phyloP scores from a whole-genome alignment of 2,329 filamentous ascomycete species.

The Aspergillus melleus region DNA sequence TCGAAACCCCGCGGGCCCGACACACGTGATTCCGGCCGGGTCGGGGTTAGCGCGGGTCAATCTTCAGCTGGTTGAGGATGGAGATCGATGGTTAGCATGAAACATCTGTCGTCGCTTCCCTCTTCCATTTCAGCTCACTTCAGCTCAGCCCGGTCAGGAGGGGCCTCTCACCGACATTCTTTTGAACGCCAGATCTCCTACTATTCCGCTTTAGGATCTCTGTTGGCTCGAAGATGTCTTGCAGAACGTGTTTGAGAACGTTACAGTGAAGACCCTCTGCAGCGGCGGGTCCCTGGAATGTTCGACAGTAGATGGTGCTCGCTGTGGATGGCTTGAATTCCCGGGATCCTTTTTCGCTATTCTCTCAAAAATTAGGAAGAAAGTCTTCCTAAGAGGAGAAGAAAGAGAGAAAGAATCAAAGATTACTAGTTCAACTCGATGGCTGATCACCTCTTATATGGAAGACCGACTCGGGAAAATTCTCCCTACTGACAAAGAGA shows the following conservation, averaged over 20 bases:
- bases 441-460: conserved; percentile 8
- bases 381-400: background rate
- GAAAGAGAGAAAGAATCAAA: background rate
- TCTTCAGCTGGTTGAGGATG: background rate
- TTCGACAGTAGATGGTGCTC: background rate
- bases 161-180: background rate
- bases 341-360: background rate
- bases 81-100: background rate
- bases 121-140: background rate
- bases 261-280: background rate
- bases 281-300: background rate
- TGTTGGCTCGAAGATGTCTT: background rate
- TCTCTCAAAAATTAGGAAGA: too few species aligned
- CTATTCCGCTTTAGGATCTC: background rate
- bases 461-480: background rate
- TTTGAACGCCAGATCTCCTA: background rate
- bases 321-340: background rate
- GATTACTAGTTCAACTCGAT: background rate
- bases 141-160: background rate
- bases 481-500: conserved; percentile 2
- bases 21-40: background rate
- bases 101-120: background rate
- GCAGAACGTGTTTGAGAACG: background rate
- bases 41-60: background rate
- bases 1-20: background rate